Percentiles rank a stretch among this genome's conserved stretches.
Conservation (phyloP, 768 basidiomycete species). For the Lyophyllum decastes region DNA sequence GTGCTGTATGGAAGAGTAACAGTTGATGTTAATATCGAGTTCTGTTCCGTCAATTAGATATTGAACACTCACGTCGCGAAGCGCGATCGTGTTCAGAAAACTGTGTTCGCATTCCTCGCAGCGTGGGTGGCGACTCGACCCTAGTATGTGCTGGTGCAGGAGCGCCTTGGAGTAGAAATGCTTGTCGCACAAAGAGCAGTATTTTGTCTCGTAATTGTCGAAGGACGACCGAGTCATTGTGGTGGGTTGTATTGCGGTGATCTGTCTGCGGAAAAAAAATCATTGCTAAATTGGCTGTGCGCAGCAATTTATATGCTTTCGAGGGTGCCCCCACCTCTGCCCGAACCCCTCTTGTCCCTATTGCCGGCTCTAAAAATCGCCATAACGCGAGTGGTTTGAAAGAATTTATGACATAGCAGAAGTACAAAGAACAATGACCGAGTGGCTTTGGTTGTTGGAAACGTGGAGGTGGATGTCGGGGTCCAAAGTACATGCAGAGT, state of each 20-base stretch:
- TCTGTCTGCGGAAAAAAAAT: background rate
- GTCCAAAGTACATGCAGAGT: too few species aligned
- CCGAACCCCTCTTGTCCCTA: background rate
- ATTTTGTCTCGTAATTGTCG: background rate
- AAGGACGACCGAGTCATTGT: background rate
- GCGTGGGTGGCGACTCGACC: constrained; percentile 5
- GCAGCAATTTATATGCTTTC: constrained; percentile 9
- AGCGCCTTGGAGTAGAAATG: constrained; percentile 6
- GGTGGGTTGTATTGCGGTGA: background rate
- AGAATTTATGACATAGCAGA: too few species aligned
- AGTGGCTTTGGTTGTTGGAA: too few species aligned
- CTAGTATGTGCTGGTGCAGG: constrained; percentile 1
- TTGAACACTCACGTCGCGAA: background rate
- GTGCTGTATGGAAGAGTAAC: background rate
- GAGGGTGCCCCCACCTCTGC: background rate
- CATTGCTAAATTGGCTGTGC: background rate
- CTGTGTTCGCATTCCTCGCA: constrained; percentile 7
- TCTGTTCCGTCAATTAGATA: too few species aligned
- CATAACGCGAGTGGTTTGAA: background rate
- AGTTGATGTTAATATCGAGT: background rate
- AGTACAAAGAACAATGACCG: background rate
- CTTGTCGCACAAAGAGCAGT: constrained; percentile 10
- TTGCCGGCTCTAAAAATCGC: background rate
- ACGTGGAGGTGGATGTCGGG: too few species aligned
- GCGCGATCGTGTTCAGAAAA: constrained; percentile 8